These are phyloP conservation scores for Beverwykella pulmonaria DNA, from an alignment of 495 filamentous ascomycete genomes.

Conservation along the genomic window DNA sequence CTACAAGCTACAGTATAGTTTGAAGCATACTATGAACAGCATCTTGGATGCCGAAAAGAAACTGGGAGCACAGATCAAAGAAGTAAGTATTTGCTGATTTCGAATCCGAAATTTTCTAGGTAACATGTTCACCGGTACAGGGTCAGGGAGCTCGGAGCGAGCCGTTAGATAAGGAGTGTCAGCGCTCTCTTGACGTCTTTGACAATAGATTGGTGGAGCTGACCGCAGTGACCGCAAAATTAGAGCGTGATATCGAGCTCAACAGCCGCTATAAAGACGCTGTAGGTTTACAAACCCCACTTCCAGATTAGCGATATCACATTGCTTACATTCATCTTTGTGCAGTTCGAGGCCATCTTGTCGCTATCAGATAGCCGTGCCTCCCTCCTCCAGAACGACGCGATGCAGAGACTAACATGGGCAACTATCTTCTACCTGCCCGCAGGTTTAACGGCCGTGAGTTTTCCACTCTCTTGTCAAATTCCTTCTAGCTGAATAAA, in stretches of 20 bases:
- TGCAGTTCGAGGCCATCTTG: conserved; percentile 16
- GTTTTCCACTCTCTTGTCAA: neutral
- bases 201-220: neutral
- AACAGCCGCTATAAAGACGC: conserved; percentile 13
- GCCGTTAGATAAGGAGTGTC: conserved; percentile 3
- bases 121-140: neutral
- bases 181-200: neutral
- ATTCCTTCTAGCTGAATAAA: neutral
- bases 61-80: conserved; percentile 5
- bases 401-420: conserved; percentile 14
- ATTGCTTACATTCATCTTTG: neutral
- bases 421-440: conserved; percentile 20
- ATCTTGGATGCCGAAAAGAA: conserved; percentile 3
- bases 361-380: conserved; percentile 12
- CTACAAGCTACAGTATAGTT: conserved; percentile 9
- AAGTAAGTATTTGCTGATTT: neutral
- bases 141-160: conserved; percentile 13
- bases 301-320: neutral
- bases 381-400: conserved; percentile 7
- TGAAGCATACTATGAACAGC: neutral
- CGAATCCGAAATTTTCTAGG: neutral
- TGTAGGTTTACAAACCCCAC: neutral
- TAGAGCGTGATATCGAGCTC: conserved; percentile 8
- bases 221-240: neutral
- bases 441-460: conserved; percentile 10